Evolutionary conservation across 1,139 yeast species (phyloP).

Genomic region (Taphrina populina): DNA sequence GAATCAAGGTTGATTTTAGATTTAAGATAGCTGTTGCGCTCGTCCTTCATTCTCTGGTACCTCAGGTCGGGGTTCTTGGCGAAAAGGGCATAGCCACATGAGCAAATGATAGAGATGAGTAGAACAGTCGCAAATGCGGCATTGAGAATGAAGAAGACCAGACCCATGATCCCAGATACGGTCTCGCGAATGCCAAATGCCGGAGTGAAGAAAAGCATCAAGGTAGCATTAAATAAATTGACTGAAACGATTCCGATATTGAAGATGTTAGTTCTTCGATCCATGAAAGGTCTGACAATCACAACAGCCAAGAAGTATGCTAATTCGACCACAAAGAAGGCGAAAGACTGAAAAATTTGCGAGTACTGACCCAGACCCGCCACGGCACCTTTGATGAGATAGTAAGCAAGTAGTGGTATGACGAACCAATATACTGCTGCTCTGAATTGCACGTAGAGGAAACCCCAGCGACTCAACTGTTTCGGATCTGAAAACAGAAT

Average conservation of each 20-base stretch:
- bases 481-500: conserved; percentile 79
- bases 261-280: conserved; percentile 86
- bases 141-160: conserved; percentile 84
- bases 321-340: conserved; percentile 73
- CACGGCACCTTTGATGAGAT: conserved; percentile 71
- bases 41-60: conserved; percentile 96
- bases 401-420: conserved; percentile 60
- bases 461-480: conserved; percentile 84
- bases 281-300: conserved; percentile 84
- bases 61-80: conserved; percentile 93
- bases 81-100: conserved; percentile 78
- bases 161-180: conserved; percentile 87
- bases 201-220: conserved; percentile 84
- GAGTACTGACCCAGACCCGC: conserved; percentile 80
- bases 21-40: conserved; percentile 56
- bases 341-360: conserved; percentile 78
- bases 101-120: conserved; percentile 73
- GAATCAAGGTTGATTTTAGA: conserved; percentile 32
- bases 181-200: conserved; percentile 70
- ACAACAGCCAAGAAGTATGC: conserved; percentile 63
- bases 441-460: conserved; percentile 83
- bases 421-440: conserved; percentile 88
- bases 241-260: conserved; percentile 81
- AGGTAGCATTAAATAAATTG: conserved; percentile 74
- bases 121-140: conserved; percentile 84